phyloP scores from a whole-genome alignment of 2,329 filamentous ascomycete genomes.

The Pseudogymnoascus sp. region DNA sequence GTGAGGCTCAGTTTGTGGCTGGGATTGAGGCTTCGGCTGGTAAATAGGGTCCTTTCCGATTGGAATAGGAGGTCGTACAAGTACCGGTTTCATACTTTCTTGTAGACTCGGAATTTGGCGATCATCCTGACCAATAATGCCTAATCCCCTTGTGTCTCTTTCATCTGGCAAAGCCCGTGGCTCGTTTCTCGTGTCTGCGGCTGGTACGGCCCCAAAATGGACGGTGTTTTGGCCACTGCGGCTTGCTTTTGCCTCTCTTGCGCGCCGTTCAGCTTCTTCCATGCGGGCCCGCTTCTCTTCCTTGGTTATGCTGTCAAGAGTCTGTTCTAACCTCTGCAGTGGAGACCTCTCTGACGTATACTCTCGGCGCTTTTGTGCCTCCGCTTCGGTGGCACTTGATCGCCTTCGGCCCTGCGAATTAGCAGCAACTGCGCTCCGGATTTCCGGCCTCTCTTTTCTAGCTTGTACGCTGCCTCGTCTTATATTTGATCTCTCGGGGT shows the following conservation, averaged over 20 bases:
- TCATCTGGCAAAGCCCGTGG: constrained; percentile 21
- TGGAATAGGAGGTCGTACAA: constrained; percentile 11
- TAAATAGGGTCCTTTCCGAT: constrained; percentile 17
- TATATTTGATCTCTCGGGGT: background rate
- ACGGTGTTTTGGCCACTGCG: constrained; percentile 25
- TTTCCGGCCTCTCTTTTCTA: constrained; percentile 15
- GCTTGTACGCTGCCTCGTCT: constrained; percentile 13
- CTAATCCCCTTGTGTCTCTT: background rate
- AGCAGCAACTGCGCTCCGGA: constrained; percentile 13
- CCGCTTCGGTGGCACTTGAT: constrained; percentile 26
- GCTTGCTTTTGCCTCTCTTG: constrained; percentile 43
- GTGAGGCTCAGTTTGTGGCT: background rate
- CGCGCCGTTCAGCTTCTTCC: constrained; percentile 69
- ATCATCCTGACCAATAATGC: background rate
- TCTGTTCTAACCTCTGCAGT: constrained; percentile 85
- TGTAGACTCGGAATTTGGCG: constrained; percentile 13
- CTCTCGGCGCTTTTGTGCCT: constrained; percentile 38
- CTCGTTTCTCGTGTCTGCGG: constrained; percentile 22
- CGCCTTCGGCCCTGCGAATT: constrained; percentile 26
- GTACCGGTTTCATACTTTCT: constrained; percentile 18
- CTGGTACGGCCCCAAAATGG: constrained; percentile 24
- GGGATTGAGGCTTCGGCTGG: background rate
- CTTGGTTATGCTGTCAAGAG: constrained; percentile 70
- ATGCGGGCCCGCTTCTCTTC: constrained; percentile 86
- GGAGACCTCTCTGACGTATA: constrained; percentile 80